Evolutionary conservation across 2,329 filamentous ascomycete species (phyloP), one percentile per base, ranked within the genome.

Genomic region (Plectosphaerella cucumerina): DNA sequence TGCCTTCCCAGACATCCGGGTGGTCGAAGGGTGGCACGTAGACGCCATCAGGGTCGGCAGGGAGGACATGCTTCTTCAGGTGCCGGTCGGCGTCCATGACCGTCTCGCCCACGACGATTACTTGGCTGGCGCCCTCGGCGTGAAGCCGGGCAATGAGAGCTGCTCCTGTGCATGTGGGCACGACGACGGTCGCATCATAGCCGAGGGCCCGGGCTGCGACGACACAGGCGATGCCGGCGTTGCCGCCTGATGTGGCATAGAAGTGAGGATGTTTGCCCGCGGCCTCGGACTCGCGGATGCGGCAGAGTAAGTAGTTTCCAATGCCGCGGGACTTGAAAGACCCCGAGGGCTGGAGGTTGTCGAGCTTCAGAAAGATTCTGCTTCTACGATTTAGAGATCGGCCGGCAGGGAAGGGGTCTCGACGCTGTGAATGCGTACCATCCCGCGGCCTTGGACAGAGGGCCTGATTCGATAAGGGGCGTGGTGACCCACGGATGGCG

Each of bases 251-350:
- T 4, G 85, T 86, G 58, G 77, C 83, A 69, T 85, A 91, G 74
- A 91, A 90, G 69, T 89, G 85, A 15, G 55, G 53, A 3, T 50
- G 45, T 22, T 42, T 44, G 11, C 53, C 47, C 43, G 50, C 39
- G n/a, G 39, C 39, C 39, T 42, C 39, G 39, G 42, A 52, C 54
- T 17, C 45, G 55, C 33, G 56, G 35, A 59, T 45, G 43, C 56
- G 65, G 67, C 72, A 72, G 48, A 84, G 75, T 65, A 90, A 82
- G 61, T 86, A 80, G 69, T 89, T 81, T 59, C 87, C 87, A 58
- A 92, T 83, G 50, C 86, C 88, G 60, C 82, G 78, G 42, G 87
- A 91, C 68, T 94, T 93, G 82, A 94, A 95, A 15, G 87, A 91
- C 56, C 87, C 87, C 8, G 86, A 87, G 8, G 89, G 90, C 66